A percentile compares a stretch with the other conserved stretches of the same genome.
Evolutionary conservation across 2,329 filamentous ascomycete species (phyloP).

Genomic region (Aureobasidium sp.): DNA sequence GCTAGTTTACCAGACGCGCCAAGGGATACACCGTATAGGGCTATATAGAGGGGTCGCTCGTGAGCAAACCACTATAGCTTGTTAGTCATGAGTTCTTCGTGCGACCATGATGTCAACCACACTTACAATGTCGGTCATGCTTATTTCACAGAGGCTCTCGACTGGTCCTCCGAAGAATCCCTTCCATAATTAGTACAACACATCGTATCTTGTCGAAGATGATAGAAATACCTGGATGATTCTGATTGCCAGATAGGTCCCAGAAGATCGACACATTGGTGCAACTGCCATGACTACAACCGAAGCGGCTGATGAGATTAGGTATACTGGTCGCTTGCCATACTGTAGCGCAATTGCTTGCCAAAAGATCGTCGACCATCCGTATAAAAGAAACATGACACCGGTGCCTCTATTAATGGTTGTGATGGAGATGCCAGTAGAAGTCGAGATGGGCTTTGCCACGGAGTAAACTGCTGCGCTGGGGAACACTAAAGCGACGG

Average conservation of each 20-base stretch:
- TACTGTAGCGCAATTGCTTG: slow-evolving; percentile 39
- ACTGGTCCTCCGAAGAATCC: slow-evolving; percentile 19
- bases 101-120: not conserved
- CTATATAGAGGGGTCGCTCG: slow-evolving; percentile 22
- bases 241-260: slow-evolving; percentile 22
- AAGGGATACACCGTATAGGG: slow-evolving; percentile 18
- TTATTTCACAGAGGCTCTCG: slow-evolving; percentile 18
- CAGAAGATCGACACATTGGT: slow-evolving; percentile 14
- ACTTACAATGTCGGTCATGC: slow-evolving; percentile 17
- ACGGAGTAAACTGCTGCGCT: slow-evolving; percentile 20
- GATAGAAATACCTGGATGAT: slow-evolving; percentile 13
- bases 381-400: slow-evolving; percentile 33
- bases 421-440: slow-evolving; percentile 17
- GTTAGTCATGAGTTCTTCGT: not conserved
- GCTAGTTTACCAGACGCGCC: slow-evolving; percentile 5
- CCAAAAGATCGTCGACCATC: slow-evolving; percentile 40
- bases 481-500: slow-evolving; percentile 24
- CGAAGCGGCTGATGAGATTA: slow-evolving; percentile 16
- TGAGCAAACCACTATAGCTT: slow-evolving; percentile 20
- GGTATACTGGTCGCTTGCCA: slow-evolving; percentile 25
- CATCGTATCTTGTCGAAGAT: not conserved
- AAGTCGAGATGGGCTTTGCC: slow-evolving; percentile 18
- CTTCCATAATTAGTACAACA: not conserved
- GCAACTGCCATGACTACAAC: slow-evolving; percentile 18
- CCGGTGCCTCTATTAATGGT: slow-evolving; percentile 22